Base-by-base conservation (phyloP, 2,329 filamentous ascomycete genomes). In the Aspergillus fischeri region DNA sequence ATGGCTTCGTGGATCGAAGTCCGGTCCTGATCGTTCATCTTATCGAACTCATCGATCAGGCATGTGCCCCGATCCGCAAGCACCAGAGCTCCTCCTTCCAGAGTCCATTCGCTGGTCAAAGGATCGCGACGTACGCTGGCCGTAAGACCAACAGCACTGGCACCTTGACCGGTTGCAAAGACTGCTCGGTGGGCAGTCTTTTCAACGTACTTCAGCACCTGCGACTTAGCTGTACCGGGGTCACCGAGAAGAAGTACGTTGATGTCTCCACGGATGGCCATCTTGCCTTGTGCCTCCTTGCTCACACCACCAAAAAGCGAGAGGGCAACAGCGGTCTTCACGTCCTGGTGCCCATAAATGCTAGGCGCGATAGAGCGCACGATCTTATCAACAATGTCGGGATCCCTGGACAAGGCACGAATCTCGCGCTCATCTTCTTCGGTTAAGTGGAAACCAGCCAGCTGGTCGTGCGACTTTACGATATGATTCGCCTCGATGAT, bases 1-100 rank as follows among this genome's bases (percentile, higher is more conserved):
- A 99, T 99, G 59, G 94, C 94, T 81, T 99, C 94, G 83, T 99
- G 94, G 66, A 99, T 99, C 7, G 92, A 96, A 1, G 94, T 97
- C 63, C 94, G 86, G 74, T 99, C 94, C 72, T 97, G 92, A 73
- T 99, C 94, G 73, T 97, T 97, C 94, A 99, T 99, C 82, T 99
- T 99, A 83, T 99, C 94, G 68, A 99, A 99, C 76, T 99, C 94
- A 68, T 99, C 94, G 61, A 99, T 99, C 29, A 99, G 81, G 70
- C 94, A 97, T 17, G 91, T 96, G 44, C 94, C 94, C 63, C 91
- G 89, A 73, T 99, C 94, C 17, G 94, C 94, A 55, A 99, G 85
- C 68, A 99, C 94, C 10, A 99, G 82, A 3, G 94, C 94, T 70
- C 94, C 94, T 61, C 94, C 94, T 77, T 99, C 94, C 2, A 99